Percentiles rank a stretch among this genome's conserved stretches.
Evolutionary conservation across 345 rosid species (phyloP).

Genomic region (Camelina neglecta): DNA sequence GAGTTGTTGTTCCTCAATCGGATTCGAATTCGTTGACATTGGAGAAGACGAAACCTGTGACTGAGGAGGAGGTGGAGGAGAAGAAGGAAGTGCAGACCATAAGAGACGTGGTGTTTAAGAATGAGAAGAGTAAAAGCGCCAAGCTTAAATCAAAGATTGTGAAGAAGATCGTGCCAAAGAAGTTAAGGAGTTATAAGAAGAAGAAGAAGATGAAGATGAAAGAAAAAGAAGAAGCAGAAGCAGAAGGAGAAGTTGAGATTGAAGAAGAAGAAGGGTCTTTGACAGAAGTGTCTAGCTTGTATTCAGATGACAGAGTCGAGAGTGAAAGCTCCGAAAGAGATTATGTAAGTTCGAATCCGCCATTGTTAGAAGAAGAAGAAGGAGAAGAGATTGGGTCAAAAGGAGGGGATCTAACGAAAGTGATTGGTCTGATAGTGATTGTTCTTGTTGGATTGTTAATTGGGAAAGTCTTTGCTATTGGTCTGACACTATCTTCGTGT

Average conservation of each 20-base stretch:
- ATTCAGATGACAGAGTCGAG: constrained; percentile 24
- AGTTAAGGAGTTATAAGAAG: constrained; percentile 54
- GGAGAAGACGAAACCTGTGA: constrained; percentile 27
- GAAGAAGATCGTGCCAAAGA: constrained; percentile 69
- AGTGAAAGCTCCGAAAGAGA: constrained; percentile 39
- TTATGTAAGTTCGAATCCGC: constrained; percentile 35
- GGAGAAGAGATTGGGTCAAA: constrained; percentile 21
- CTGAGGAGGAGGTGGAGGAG: neutral
- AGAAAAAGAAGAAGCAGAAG: constrained; percentile 13
- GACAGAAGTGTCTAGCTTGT: constrained; percentile 43
- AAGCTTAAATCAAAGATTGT: constrained; percentile 57
- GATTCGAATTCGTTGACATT: neutral
- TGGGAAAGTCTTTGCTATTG: constrained; percentile 64
- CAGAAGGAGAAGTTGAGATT: neutral
- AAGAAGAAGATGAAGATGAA: constrained; percentile 41
- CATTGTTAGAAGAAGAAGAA: constrained; percentile 36
- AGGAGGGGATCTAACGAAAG: constrained; percentile 45
- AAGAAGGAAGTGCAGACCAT: constrained; percentile 25
- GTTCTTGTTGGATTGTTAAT: constrained; percentile 66
- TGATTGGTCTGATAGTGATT: constrained; percentile 48
- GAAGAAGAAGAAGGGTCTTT: constrained; percentile 27
- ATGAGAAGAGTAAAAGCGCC: constrained; percentile 40
- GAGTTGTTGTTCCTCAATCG: neutral
- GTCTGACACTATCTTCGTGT: constrained; percentile 57
- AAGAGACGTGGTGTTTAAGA: constrained; percentile 36